Base-by-base conservation (phyloP, 1,284 basidiomycete genomes). In the Tilletia walkeri region DNA sequence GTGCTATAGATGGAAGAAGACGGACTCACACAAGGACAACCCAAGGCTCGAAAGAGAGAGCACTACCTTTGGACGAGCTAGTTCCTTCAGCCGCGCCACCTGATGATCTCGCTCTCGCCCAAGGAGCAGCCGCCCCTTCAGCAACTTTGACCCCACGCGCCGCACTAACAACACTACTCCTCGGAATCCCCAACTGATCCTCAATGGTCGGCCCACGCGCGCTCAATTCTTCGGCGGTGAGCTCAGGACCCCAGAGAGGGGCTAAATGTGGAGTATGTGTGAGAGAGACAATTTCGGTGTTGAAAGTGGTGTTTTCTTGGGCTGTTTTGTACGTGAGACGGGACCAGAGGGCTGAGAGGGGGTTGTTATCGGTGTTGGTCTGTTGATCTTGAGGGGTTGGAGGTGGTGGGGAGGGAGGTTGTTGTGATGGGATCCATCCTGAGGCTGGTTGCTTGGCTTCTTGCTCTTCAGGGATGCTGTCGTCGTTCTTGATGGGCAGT, bases 81-180 rank as follows among this genome's bases (percentile, higher is more conserved):
- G 39, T 39, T 9, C 59, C 59, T 5, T 39, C 59, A 20, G 36
- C 59, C n/a, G 59, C 59, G 9, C 59, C 59, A 12, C 59, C 59
- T 39, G 59, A 34, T 36, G 39, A 39, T 34, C 59, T 34, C 36
- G 59, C 59, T 3, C 59, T 2, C 36, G 59, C 30, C 59, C 59
- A 63, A 16, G 59, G 59, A 3, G 59, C 59, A 18, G 12, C 18
- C 14, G 34, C 59, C 1, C 18, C 18, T 18, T 63, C 59, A 14
- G 30, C 59, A 3, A 63, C 59, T n/a, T 20, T 63, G 34, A 38
- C 59, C 36, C 59, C 36, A 18, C 59, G 30, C 7, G 59, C 59
- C 6, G 59, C 59, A 34, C 59, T 63, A 38, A 63, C 59, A 7
- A 63, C 59, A 41, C 59, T 63, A 38, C 59, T 63, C 36, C 59